Evolutionary conservation across 257 asterid genomes (phyloP).

Genomic region (Solanum gandarillasii): DNA sequence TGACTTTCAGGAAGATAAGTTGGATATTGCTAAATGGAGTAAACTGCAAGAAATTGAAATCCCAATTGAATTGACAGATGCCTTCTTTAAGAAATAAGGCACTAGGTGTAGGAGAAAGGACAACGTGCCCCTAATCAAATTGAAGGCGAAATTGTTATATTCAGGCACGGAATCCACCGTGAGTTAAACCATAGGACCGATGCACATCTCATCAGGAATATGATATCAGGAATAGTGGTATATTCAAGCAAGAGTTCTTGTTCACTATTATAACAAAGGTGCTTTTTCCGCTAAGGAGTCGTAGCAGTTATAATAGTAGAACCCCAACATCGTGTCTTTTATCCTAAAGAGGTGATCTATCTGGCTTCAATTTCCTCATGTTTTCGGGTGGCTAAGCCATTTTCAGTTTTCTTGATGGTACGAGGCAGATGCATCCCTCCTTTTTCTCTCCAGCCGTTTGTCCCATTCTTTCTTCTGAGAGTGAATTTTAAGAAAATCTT

Average conservation of each 20-base stretch:
- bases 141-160: neutral
- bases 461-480: neutral
- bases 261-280: neutral
- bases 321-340: neutral
- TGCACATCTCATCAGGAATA: neutral
- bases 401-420: neutral
- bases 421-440: neutral
- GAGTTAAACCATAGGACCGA: neutral
- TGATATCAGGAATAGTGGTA: neutral
- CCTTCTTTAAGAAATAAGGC: neutral
- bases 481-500: neutral
- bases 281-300: neutral
- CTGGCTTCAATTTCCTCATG: neutral
- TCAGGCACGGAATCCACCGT: neutral
- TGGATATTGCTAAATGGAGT: neutral
- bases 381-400: neutral
- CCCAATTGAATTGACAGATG: neutral
- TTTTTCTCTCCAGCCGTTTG: neutral
- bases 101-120: neutral
- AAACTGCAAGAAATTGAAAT: neutral
- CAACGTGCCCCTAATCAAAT: neutral
- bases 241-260: neutral
- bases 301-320: neutral
- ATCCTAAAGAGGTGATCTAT: neutral
- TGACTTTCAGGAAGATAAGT: neutral